Evolutionary conservation across 306 rosid species (phyloP), one percentile per base, ranked within the genome.

Genomic region (Vigna reflexopilosa): DNA sequence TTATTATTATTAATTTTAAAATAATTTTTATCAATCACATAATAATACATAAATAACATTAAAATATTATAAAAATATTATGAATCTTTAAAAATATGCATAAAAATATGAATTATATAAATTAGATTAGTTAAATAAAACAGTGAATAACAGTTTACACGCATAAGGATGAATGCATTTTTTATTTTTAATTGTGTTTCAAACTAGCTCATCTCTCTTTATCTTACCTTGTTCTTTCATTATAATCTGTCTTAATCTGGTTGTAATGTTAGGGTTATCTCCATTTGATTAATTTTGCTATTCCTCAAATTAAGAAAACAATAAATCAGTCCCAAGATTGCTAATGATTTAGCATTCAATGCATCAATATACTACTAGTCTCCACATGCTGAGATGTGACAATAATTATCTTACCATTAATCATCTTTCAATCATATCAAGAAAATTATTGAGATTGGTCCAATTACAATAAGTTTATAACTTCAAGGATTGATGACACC

Each of bases 331-430:
- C 14, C 4, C 71, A n/a, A 49, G 45, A 70, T 11, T 24, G 11
- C 49, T 67, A 66, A 77, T 82, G 64, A 71, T 64, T 63, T 45
- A 65, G 79, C 56, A 82, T 77, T 82, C 79, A 82, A 66, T 66
- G 80, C 52, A 73, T 67, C 51, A 67, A 32, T 34, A 76, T 9
- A 36, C 47, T 34, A 16, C 67, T 5, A 30, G 16, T 44, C 48
- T 61, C 66, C 42, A 70, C 19, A 67, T 55, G 44, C 44, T 55
- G 38, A 56, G 66, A 44, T 59, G 48, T 64, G 63, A 71, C 74
- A 77, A 55, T 77, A 74, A 77, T 77, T 55, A 15, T 44, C 10
- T n/a, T 61, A 42, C 24, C 36, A 3, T 58, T 70, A 70, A 70
- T 50, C 63, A 69, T 58, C 71, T 15, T 8, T 44, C 12, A 44